Conservation (phyloP, 1,139 yeast species). For the Geotrichum restrictum region DNA sequence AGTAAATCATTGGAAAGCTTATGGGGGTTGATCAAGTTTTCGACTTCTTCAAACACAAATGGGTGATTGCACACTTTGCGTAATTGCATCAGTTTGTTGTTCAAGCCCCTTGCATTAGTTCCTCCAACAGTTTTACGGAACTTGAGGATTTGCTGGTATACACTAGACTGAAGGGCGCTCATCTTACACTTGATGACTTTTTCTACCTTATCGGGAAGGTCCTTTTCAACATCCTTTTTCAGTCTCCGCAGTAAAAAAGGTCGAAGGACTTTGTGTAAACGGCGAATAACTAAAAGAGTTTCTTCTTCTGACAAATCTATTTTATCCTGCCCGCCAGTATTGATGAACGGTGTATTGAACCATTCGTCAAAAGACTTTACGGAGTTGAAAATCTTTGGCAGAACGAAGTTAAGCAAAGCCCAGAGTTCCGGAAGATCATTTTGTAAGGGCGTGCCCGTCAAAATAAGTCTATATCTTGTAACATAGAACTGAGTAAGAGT, state of each 20-base stretch:
- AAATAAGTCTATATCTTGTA: constrained; percentile 78
- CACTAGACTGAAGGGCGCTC: constrained; percentile 76
- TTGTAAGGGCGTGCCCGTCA: constrained; percentile 97
- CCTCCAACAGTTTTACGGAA: constrained; percentile 80
- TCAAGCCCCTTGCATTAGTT: constrained; percentile 81
- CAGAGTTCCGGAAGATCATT: constrained; percentile 94
- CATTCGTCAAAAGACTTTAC: constrained; percentile 98
- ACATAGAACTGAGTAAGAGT: constrained; percentile 80
- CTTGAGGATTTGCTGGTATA: constrained; percentile 86
- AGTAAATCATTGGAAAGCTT: constrained; percentile 56
- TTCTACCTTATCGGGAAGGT: constrained; percentile 91
- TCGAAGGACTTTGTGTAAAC: constrained; percentile 91
- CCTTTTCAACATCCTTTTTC: constrained; percentile 96
- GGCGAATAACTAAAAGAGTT: constrained; percentile 83
- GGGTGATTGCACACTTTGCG: constrained; percentile 97
- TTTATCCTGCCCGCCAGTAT: constrained; percentile 90
- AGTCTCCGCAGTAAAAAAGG: constrained; percentile 92
- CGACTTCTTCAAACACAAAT: constrained; percentile 93
- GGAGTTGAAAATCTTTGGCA: constrained; percentile 94
- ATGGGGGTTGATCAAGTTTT: constrained; percentile 75
- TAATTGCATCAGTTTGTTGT: constrained; percentile 93
- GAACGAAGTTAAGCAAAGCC: constrained; percentile 91
- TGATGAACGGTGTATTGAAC: constrained; percentile 98
- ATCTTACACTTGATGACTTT: constrained; percentile 91
- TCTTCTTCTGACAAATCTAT: constrained; percentile 96